Conservation (phyloP, 306 rosid genomes). For the Abrus precatorius region DNA sequence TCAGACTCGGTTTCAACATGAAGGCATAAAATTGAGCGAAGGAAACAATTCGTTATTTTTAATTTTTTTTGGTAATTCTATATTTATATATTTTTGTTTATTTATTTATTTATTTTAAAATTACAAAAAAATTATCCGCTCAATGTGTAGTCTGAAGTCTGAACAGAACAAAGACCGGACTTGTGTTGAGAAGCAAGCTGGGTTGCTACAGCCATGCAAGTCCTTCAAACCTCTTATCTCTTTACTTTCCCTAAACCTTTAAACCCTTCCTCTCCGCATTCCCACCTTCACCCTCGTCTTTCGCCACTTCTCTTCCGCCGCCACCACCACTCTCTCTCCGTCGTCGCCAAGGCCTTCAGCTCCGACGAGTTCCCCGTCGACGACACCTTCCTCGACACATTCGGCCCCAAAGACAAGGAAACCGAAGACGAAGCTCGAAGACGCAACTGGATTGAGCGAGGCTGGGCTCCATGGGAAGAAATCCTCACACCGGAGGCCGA, state of each 20-base stretch:
- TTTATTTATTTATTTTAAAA: too few species aligned
- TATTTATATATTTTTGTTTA: too few species aligned
- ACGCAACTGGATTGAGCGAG: constrained; percentile 91
- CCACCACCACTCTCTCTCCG: constrained; percentile 32
- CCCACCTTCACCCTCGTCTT: constrained; percentile 37
- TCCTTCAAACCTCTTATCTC: constrained; percentile 70
- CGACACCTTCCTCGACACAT: constrained; percentile 68
- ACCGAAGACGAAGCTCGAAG: constrained; percentile 88
- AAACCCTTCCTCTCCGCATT: constrained; percentile 54
- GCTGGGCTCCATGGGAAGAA: constrained; percentile 99
- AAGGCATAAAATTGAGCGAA: too few species aligned
- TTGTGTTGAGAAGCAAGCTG: constrained; percentile 17
- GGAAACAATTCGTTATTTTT: too few species aligned
- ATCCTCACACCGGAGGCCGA: constrained; percentile 87
- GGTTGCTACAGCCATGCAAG: constrained; percentile 59
- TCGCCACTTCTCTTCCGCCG: neutral
- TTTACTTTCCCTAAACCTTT: constrained; percentile 76
- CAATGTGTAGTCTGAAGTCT: neutral
- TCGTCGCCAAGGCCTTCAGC: constrained; percentile 56
- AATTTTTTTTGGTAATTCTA: too few species aligned
- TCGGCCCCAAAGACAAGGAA: constrained; percentile 72
- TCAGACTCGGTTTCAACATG: too few species aligned
- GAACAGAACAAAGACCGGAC: neutral
- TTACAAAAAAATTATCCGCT: constrained; percentile 14
- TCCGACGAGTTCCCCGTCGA: constrained; percentile 99